Base-by-base conservation (phyloP, 1,284 basidiomycete genomes). In the Meripilus lineatus region DNA sequence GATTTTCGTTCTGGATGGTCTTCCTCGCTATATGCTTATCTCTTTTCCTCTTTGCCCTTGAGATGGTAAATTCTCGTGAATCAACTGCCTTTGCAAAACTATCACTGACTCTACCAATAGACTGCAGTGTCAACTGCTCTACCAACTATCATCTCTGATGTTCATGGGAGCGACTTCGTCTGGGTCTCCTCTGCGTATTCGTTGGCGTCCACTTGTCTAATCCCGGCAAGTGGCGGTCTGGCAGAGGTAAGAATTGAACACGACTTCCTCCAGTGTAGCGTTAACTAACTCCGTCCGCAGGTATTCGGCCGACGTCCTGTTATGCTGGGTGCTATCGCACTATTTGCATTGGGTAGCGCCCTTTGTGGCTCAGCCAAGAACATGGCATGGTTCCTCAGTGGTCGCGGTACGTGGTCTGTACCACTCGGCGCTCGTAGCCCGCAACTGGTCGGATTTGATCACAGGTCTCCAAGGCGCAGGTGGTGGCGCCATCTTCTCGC, bases 401-500 rank as follows among this genome's bases (percentile, higher is more conserved):
- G 60, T 8, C 53, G 69, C 37, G 50, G 56, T 58, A 35, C 24
- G 49, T 41, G 11, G 37, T 21, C 5, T 13, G 6, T 32, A 20
- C 20, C 40, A 14, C 18, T 18, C 14, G 13, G 20, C 26, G 25
- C 25, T 38, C 6, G 11, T n/a, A 32, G 7, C 5, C 28, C 21
- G 28, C 38, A 20, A 25, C 11, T 23, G 17, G 26, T 6, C 15
- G 30, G 26, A 32, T 33, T 20, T 8, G 23, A 4, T 26, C 39
- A 7, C 36, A 61, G 68, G 63, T 3, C 53, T 75, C 3, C 72
- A 74, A 45, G 72, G 72, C 5, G 49, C 71, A 22, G 72, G 72
- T 15, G 68, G 66, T 3, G 72, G 70, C 8, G 68, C 65, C 2
- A 65, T 68, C 38, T 55, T 65, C n/a, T 55, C 63, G 0, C 51